Base-by-base conservation (phyloP, 108 stramenopile genomes). In the Aureococcus anophagefferens region DNA sequence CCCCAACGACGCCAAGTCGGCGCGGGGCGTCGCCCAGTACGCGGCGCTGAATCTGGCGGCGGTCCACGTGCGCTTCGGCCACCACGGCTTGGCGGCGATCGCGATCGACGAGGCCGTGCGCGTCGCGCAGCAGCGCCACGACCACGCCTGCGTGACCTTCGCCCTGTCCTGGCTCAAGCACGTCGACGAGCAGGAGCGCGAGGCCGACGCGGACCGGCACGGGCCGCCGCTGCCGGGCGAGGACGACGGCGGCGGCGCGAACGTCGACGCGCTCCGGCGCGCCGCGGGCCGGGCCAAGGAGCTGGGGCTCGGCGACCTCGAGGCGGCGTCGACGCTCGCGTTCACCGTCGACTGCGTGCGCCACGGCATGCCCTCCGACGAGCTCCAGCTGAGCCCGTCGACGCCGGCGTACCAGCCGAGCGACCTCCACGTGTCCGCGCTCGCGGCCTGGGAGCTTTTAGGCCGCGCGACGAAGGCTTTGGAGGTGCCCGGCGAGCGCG, bases 81-180 rank as follows among this genome's bases (percentile, higher is more conserved):
- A 92, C 71, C 63, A 71, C 17, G 72, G 73, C n/a, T 64, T 94
- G 73, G 80, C 90, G 15, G 68, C 81, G 45, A 72, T 86, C 74
- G 95, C 95, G 17, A 86, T 91, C 31, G 89, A 92, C 64, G 95
- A 96, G 77, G 91, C 93, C 15, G 86, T 96, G 15, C 75, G 91
- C n/a, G 92, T 96, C 29, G 95, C 92, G 33, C 95, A 96, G 72
- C 92, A 93, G 76, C 83, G 86, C 64, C 86, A 87, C 45, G 92
- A 94, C 80, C 85, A 84, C 51, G 86, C 86, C 33, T 91, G 89
- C 75, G 90, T 93, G 13, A 85, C 86, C 33, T 90, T 87, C 80
- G 89, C 90, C 30, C 75, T 88, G 33, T 87, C 84, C 21, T 90
- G 89, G 88, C 74, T 89, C 21, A 3, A 28, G 21, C 3, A 25